phyloP scores from a whole-genome alignment of 1,284 basidiomycete species.

The Moesziomyces sp. region DNA sequence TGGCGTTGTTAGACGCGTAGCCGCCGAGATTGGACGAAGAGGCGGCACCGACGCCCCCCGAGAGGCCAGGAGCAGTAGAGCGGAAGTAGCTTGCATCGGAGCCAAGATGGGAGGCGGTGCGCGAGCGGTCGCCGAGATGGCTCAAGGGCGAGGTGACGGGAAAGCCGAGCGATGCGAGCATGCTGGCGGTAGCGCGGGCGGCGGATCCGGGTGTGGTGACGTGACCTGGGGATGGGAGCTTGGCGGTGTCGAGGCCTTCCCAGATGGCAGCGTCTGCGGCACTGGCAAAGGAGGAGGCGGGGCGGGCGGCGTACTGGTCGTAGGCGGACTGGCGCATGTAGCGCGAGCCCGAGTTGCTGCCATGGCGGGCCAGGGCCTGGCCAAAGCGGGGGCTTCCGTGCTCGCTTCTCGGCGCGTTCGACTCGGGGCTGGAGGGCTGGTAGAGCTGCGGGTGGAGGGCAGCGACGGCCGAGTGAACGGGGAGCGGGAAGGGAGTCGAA shows the following conservation, averaged over 20 bases:
- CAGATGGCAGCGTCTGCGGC: constrained; percentile 47
- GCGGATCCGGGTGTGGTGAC: constrained; percentile 40
- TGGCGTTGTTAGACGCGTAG: constrained; percentile 28
- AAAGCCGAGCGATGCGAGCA: constrained; percentile 46
- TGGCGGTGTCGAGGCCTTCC: constrained; percentile 51
- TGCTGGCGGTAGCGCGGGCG: constrained; percentile 34
- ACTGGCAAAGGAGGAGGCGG: constrained; percentile 17
- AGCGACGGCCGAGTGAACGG: constrained; percentile 53
- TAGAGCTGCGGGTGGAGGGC: constrained; percentile 47
- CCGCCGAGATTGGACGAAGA: constrained; percentile 16
- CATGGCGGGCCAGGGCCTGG: constrained; percentile 42
- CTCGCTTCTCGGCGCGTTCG: constrained; percentile 54
- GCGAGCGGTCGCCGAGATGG: constrained; percentile 42
- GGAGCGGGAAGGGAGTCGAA: constrained; percentile 52
- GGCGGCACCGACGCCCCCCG: constrained; percentile 19
- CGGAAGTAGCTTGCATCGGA: constrained; percentile 48
- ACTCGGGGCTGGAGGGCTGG: constrained; percentile 58
- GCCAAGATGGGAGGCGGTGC: constrained; percentile 27
- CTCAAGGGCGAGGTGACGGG: constrained; percentile 46
- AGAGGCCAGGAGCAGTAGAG: constrained; percentile 39
- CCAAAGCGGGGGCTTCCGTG: constrained; percentile 54
- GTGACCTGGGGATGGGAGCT: constrained; percentile 42
- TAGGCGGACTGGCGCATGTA: constrained; percentile 19
- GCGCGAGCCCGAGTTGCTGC: constrained; percentile 41
- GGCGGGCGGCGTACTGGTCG: constrained; percentile 26